These are phyloP conservation scores for Neurospora sp. DNA, from an alignment of 495 filamentous ascomycete species.

Conservation along the genomic window DNA sequence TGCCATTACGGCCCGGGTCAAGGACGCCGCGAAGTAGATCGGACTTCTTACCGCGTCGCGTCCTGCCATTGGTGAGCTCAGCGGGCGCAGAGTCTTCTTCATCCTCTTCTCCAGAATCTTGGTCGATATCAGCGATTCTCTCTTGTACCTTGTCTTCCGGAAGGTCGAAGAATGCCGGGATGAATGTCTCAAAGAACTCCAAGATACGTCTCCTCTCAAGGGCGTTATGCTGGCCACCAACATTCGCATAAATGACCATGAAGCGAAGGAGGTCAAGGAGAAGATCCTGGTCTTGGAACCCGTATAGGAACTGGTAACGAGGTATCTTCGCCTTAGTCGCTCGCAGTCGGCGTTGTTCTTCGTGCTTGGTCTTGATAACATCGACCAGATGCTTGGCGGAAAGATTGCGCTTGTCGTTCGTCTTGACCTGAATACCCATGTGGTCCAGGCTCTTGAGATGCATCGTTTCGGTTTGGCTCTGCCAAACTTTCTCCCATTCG, in stretches of 20 bases:
- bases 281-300: conserved; percentile 66
- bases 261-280: conserved; percentile 72
- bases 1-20: conserved; percentile 61
- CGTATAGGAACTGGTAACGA: conserved; percentile 62
- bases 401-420: conserved; percentile 79
- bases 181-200: conserved; percentile 79
- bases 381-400: conserved; percentile 75
- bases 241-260: conserved; percentile 64
- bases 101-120: conserved; percentile 57
- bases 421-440: conserved; percentile 77
- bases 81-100: conserved; percentile 48
- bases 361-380: conserved; percentile 76
- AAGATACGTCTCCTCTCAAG: conserved; percentile 66
- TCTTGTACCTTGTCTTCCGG: conserved; percentile 64
- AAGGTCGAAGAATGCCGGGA: conserved; percentile 81
- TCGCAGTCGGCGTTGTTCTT: conserved; percentile 64
- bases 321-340: conserved; percentile 48
- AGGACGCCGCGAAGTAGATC: conserved; percentile 81
- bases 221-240: conserved; percentile 52
- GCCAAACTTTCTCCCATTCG: conserved; percentile 99
- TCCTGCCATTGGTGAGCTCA: conserved; percentile 48
- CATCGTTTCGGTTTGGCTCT: conserved; percentile 78
- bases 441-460: conserved; percentile 96
- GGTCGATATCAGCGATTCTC: conserved; percentile 61
- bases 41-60: conserved; percentile 60